Conservation (phyloP, 495 filamentous ascomycete genomes). For the Chaetomidium leptoderma region DNA sequence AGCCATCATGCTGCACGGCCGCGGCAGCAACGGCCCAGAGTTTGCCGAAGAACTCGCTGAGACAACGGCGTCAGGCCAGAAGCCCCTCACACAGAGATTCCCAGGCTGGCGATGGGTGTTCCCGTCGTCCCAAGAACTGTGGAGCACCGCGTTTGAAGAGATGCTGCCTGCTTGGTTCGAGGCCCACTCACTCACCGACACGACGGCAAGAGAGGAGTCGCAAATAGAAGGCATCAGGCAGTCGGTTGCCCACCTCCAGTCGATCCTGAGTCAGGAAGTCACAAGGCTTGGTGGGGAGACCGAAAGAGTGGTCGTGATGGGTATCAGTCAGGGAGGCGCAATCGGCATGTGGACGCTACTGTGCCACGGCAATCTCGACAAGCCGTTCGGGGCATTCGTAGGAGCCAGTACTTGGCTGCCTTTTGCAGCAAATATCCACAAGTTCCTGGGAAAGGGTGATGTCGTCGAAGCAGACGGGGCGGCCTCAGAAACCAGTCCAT, state of each 20-base stretch:
- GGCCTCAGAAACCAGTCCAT: background rate
- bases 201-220: slow-evolving; percentile 31
- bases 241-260: slow-evolving; percentile 25
- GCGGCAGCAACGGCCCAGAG: slow-evolving; percentile 48
- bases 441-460: background rate
- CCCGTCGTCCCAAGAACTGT: slow-evolving; percentile 39
- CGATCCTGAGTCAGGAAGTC: slow-evolving; percentile 5
- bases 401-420: slow-evolving; percentile 54
- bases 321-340: slow-evolving; percentile 54
- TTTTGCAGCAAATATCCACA: slow-evolving; percentile 28
- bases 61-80: slow-evolving; percentile 16
- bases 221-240: slow-evolving; percentile 44
- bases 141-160: slow-evolving; percentile 35
- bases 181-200: slow-evolving; percentile 14
- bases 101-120: slow-evolving; percentile 36
- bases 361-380: slow-evolving; percentile 14
- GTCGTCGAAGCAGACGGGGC: background rate
- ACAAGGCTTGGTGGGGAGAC: slow-evolving; percentile 1
- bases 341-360: slow-evolving; percentile 40
- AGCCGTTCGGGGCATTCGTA: slow-evolving; percentile 35
- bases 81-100: slow-evolving; percentile 22
- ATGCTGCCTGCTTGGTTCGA: slow-evolving; percentile 22
- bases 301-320: slow-evolving; percentile 37
- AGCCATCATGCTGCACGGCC: slow-evolving; percentile 53
- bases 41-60: slow-evolving; percentile 49